Percentiles rank a stretch among this genome's conserved stretches.
Evolutionary conservation across 176 grass and related monocot species (phyloP).

Genomic region (Thinopyrum elongatum): DNA sequence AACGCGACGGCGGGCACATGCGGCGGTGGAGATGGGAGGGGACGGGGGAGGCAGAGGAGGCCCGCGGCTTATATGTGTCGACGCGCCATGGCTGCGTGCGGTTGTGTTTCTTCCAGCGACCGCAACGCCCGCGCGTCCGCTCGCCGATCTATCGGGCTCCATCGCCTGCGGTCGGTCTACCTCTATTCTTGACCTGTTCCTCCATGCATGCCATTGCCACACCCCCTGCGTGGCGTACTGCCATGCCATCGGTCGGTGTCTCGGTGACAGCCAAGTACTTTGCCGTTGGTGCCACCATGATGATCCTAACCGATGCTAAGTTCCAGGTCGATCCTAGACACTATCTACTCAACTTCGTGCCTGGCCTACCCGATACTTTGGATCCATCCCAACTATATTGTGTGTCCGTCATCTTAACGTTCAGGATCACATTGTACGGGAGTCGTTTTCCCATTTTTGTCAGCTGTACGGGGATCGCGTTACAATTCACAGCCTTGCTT

Average conservation of each 20-base stretch:
- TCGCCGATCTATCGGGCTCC: slow-evolving; percentile 33
- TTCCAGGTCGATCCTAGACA: no score
- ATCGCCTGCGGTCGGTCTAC: background rate
- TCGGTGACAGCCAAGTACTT: background rate
- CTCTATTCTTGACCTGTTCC: slow-evolving; percentile 38
- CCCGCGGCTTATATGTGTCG: slow-evolving; percentile 27
- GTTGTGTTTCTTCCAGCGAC: slow-evolving; percentile 1
- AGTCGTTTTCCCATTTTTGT: background rate
- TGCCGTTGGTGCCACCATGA: background rate
- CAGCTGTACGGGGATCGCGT: no score
- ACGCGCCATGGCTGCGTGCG: slow-evolving; percentile 7
- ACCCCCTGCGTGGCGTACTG: background rate
- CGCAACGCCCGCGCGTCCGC: slow-evolving; percentile 47
- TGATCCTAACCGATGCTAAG: background rate
- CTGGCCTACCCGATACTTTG: background rate
- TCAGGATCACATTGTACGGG: background rate
- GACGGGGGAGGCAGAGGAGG: background rate
- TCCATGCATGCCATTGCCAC: background rate
- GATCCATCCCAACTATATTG: background rate
- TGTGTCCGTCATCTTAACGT: background rate
- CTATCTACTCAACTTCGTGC: no score
- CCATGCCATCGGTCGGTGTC: background rate
- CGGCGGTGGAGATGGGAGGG: slow-evolving; percentile 14
- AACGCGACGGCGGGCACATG: background rate
- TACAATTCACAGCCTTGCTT: no score